Conservation (phyloP, 2,329 filamentous ascomycete species). For the Pseudodiploospora longispora region DNA sequence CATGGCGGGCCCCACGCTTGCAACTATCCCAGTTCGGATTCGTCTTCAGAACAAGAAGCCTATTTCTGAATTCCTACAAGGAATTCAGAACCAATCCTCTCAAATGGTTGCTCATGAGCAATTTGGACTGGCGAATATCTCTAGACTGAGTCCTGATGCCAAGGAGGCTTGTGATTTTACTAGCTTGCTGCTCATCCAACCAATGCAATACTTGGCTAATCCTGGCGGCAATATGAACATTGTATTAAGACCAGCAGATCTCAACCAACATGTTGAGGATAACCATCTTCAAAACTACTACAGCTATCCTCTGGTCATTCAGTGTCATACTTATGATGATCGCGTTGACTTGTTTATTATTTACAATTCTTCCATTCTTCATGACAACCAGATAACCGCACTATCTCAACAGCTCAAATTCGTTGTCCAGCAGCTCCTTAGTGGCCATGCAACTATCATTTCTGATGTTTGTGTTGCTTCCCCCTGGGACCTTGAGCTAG, state of each 20-base stretch:
- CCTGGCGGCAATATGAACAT: not conserved
- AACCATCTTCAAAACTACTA: not conserved
- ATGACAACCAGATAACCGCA: not conserved
- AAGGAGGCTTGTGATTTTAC: constrained; percentile 2
- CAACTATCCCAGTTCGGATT: too few species aligned
- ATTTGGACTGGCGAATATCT: constrained; percentile 10
- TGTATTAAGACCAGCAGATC: too few species aligned
- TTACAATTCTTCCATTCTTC: not conserved
- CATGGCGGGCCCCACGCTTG: too few species aligned
- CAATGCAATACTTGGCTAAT: not conserved
- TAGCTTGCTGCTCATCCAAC: constrained; percentile 1
- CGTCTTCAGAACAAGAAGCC: too few species aligned
- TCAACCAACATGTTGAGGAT: too few species aligned
- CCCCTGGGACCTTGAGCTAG: not conserved
- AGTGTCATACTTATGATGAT: not conserved
- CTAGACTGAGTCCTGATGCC: constrained; percentile 1
- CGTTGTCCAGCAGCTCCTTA: not conserved
- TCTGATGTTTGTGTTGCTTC: not conserved
- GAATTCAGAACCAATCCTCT: not conserved
- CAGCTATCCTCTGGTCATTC: constrained; percentile 1
- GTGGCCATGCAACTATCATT: not conserved
- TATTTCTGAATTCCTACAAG: not conserved
- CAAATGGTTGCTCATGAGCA: constrained; percentile 14
- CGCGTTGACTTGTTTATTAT: not conserved
- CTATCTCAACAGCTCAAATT: not conserved